Conservation (phyloP, 2,329 filamentous ascomycete genomes). For the Fonsecaea pedrosoi region DNA sequence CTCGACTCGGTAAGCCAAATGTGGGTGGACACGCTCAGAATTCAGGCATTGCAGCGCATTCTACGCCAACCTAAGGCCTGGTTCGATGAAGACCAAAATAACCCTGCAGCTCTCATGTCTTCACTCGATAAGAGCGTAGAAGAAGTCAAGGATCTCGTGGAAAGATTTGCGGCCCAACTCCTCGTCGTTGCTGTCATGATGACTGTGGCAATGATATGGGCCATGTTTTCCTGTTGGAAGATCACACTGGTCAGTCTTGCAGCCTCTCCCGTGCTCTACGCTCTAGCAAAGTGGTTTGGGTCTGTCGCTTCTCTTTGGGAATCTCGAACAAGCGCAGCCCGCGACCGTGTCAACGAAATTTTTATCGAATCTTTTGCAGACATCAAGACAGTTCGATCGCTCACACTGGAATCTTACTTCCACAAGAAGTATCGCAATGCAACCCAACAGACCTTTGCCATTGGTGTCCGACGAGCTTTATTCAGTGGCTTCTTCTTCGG, state of each 20-base stretch:
- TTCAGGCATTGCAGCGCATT: constrained; percentile 71
- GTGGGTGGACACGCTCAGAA: constrained; percentile 77
- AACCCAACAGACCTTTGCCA: constrained; percentile 59
- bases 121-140: constrained; percentile 82
- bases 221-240: constrained; percentile 76
- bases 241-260: constrained; percentile 78
- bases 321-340: constrained; percentile 66
- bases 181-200: constrained; percentile 73
- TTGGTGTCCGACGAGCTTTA: constrained; percentile 70
- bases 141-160: constrained; percentile 83
- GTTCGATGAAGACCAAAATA: constrained; percentile 75
- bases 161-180: constrained; percentile 74
- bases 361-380: constrained; percentile 79
- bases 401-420: constrained; percentile 78
- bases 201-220: constrained; percentile 73
- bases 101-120: constrained; percentile 68
- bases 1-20: constrained; percentile 74
- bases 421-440: constrained; percentile 65
- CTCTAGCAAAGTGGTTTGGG: constrained; percentile 70
- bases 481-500: constrained; percentile 77
- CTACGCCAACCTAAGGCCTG: constrained; percentile 78
- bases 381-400: constrained; percentile 76
- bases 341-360: constrained; percentile 65
- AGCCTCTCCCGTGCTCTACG: constrained; percentile 71
- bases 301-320: constrained; percentile 75